Evolutionary conservation across 1,284 basidiomycete species (phyloP).

Genomic region (Trichosporon sp.): DNA sequence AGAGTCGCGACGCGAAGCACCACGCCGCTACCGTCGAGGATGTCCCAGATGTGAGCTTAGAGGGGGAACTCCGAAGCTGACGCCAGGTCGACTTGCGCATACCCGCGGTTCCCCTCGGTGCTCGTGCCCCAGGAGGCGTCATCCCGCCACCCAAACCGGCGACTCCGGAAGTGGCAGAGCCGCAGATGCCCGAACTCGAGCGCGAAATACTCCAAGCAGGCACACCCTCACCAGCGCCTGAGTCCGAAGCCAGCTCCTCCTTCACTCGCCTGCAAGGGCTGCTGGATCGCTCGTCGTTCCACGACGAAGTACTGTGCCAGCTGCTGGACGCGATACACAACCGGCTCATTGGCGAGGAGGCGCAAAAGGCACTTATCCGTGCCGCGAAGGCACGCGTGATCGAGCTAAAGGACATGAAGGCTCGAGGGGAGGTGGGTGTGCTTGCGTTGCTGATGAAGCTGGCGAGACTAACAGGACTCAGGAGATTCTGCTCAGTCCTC

Average conservation of each 20-base stretch:
- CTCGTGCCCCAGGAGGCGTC: too few relatives aligned
- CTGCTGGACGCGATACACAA: slow-evolving; percentile 43
- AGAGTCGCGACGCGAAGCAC: not conserved
- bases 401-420: slow-evolving; percentile 38
- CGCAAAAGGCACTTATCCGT: slow-evolving; percentile 44
- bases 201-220: not conserved
- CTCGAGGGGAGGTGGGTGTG: slow-evolving; percentile 22
- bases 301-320: slow-evolving; percentile 49
- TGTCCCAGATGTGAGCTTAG: not conserved
- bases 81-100: not conserved
- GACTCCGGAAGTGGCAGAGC: not conserved
- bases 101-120: not conserved
- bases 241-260: slow-evolving; percentile 29
- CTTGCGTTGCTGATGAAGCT: not conserved
- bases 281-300: slow-evolving; percentile 40
- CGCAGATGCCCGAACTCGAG: not conserved
- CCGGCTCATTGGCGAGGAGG: slow-evolving; percentile 43
- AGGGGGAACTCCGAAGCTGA: not conserved
- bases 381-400: slow-evolving; percentile 45
- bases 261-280: slow-evolving; percentile 37
- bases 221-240: not conserved
- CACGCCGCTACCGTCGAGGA: not conserved
- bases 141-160: not conserved
- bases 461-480: not conserved
- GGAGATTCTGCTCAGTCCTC: not conserved